A percentile compares a stretch with the other conserved stretches of the same genome.
These are phyloP conservation scores for Tolypocladium tundrense DNA, from an alignment of 2,329 filamentous ascomycete species.

Conservation along the genomic window DNA sequence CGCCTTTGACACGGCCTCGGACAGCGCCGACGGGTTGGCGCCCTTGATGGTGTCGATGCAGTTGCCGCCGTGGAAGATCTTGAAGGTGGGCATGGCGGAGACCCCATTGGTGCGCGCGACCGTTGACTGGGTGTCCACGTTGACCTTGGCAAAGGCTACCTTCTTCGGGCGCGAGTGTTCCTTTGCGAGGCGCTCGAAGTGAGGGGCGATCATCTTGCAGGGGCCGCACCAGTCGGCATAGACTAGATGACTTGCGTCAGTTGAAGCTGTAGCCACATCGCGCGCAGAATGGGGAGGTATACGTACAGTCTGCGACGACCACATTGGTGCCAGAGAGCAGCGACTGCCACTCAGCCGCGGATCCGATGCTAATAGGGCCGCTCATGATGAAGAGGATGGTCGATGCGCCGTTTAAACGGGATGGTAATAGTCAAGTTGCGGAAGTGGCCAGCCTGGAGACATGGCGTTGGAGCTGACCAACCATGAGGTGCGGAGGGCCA, in stretches of 20 bases:
- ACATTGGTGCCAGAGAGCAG: conserved; percentile 64
- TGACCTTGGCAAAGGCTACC: conserved; percentile 85
- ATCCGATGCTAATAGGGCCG: conserved; percentile 47
- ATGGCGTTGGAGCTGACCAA: conserved; percentile 9
- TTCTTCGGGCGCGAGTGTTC: conserved; percentile 72
- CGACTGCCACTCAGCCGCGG: conserved; percentile 59
- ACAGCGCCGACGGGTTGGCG: conserved; percentile 68
- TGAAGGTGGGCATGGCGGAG: conserved; percentile 86
- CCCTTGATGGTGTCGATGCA: conserved; percentile 70
- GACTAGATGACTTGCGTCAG: conserved; percentile 43
- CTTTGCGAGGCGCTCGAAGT: conserved; percentile 73
- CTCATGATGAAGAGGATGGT: conserved; percentile 25
- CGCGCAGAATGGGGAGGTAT: not conserved
- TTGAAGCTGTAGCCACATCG: conserved; percentile 1
- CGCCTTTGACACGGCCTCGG: conserved; percentile 63
- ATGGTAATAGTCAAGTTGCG: not conserved
- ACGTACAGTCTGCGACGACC: conserved; percentile 82
- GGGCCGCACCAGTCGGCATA: conserved; percentile 93
- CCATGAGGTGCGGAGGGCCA: conserved; percentile 3
- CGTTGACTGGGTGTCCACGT: conserved; percentile 73
- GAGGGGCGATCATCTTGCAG: conserved; percentile 84
- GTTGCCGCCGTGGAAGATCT: conserved; percentile 71
- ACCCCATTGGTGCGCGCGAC: conserved; percentile 71
- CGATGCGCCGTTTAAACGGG: not conserved
- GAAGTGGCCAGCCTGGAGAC: conserved; percentile 1